Base-by-base conservation (phyloP, 2,329 filamentous ascomycete genomes). In the Fusarium subtropicale region DNA sequence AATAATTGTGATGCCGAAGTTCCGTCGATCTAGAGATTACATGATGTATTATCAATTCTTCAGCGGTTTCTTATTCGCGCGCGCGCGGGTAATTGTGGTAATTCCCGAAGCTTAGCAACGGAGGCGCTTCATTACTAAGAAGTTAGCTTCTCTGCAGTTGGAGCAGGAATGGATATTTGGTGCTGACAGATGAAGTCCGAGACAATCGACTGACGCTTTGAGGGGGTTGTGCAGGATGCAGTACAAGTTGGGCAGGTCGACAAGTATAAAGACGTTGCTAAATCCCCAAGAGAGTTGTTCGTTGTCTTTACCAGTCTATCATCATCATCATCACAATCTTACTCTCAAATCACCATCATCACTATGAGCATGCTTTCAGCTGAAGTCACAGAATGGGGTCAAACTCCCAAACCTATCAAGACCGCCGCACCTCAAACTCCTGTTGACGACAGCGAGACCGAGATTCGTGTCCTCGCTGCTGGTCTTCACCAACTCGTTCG, bases 401-500 rank as follows among this genome's bases (percentile, higher is more conserved):
- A 76, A 20, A 5, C 70, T 18, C 76, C 76, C 20, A 70, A 65
- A 20, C 39, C 69, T 33, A 55, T 72, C 72, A 57, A 81, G 72
- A 72, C 79, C 2, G 60, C 74, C n/a, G 76, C 79, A 41, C 77
- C 79, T 7, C 77, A 81, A 7, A 36, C 78, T 0, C 80, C 83
- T 20, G 63, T 76, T 18, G 48, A 70, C 46, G 71, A 75, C 9
- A 74, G 76, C 30, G 77, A 82, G 60, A 69, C 86, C 44, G 84
- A 84, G 55, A 79, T 89, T 76, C 84, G 82, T 66, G 80, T 89
- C 64, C 71, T 85, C 48, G 85, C 85, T 15, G 74, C 81, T 4
- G 86, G 85, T 30, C 77, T 87, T 16, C 86, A 88, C 74, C 80
- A 82, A 15, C 77, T 89, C 7, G 87, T 89, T 44, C 83, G 84